phyloP scores from a whole-genome alignment of 139 green algal genomes.

The Tetradesmus obliquus region DNA sequence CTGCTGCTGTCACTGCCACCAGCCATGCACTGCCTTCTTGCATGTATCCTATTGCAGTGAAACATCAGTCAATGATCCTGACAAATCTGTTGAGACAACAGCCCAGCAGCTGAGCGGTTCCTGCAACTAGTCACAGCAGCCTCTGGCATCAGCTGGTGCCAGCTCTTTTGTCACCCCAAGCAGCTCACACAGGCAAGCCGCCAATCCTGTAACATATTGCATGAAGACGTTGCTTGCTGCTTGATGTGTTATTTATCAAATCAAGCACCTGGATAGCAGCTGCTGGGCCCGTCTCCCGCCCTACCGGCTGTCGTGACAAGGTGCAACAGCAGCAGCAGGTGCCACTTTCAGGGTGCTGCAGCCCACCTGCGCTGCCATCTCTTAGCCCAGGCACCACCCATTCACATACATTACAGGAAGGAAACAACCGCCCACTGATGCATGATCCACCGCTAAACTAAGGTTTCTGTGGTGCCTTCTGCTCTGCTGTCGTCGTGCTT shows the following conservation, averaged over 20 bases:
- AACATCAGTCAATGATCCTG: too few relatives aligned
- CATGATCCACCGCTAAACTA: too few relatives aligned
- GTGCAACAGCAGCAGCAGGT: not conserved
- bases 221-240: too few relatives aligned
- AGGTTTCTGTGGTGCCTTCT: too few relatives aligned
- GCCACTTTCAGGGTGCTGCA: not conserved
- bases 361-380: not conserved
- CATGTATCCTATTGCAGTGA: too few relatives aligned
- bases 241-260: not conserved
- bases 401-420: not conserved
- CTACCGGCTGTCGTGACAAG: not conserved
- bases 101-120: too few relatives aligned
- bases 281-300: not conserved
- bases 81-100: too few relatives aligned
- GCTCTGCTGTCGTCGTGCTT: too few relatives aligned
- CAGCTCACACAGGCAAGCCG: not conserved
- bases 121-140: too few relatives aligned
- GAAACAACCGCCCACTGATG: too few relatives aligned
- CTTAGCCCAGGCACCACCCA: constrained; percentile 22
- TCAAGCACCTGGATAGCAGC: not conserved
- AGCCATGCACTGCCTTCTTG: not conserved
- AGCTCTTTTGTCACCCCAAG: not conserved
- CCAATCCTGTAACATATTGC: too few relatives aligned
- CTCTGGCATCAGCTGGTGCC: too few relatives aligned
- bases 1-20: not conserved